phyloP scores from a whole-genome alignment of 495 filamentous ascomycete genomes.

The Xylaria scruposa region DNA sequence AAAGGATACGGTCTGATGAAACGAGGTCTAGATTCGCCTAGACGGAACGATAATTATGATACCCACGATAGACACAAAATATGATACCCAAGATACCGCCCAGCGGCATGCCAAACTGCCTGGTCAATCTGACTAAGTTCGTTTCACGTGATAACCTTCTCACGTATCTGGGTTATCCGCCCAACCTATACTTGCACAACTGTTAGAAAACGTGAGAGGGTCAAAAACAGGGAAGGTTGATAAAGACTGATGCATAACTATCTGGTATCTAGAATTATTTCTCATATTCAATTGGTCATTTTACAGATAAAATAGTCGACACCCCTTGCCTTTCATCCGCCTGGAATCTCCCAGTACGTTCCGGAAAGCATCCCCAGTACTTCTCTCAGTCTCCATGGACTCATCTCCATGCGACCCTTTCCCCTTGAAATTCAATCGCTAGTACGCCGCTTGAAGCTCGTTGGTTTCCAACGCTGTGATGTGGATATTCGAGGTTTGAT shows the following conservation, averaged over 20 bases:
- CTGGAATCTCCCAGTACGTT: not conserved
- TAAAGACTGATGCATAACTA: not conserved
- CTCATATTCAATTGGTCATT: not conserved
- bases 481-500: not conserved
- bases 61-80: slow-evolving; percentile 16
- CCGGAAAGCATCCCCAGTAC: not conserved
- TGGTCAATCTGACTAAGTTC: not conserved
- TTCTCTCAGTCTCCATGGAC: not conserved
- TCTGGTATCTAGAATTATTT: slow-evolving; percentile 8
- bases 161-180: too few species aligned
- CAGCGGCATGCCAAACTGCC: not conserved
- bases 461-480: slow-evolving; percentile 6
- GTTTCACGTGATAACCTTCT: not conserved
- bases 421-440: not conserved
- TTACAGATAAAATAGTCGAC: not conserved
- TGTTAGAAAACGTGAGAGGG: too few species aligned
- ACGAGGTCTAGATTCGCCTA: too few species aligned
- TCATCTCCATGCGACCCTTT: not conserved
- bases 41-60: slow-evolving; percentile 5
- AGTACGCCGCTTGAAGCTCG: slow-evolving; percentile 1
- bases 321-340: not conserved
- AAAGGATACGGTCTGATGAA: too few species aligned
- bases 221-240: too few species aligned
- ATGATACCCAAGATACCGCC: slow-evolving; percentile 16
- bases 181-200: too few species aligned